These are phyloP conservation scores for Arachis hypogaea DNA, from an alignment of 306 rosid species.

Conservation along the genomic window DNA sequence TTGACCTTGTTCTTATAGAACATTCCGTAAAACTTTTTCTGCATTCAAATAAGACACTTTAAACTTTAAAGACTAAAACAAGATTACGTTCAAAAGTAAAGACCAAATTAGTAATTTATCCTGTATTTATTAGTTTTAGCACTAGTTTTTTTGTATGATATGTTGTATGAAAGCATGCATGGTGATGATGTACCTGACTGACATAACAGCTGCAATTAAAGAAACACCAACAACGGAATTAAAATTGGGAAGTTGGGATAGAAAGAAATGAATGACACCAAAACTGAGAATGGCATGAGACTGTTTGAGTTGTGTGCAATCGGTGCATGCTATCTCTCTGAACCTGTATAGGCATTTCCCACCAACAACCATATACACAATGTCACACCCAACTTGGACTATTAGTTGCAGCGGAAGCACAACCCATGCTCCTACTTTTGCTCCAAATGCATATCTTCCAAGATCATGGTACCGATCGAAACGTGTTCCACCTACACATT, in stretches of 20 bases:
- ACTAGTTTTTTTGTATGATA: too few relatives aligned
- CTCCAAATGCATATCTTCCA: constrained; percentile 86
- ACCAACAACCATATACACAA: constrained; percentile 88
- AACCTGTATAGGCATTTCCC: constrained; percentile 85
- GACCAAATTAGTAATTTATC: too few relatives aligned
- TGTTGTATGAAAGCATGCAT: too few relatives aligned
- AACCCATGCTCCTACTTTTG: constrained; percentile 86
- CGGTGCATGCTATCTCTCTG: constrained; percentile 78
- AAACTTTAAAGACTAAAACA: too few relatives aligned
- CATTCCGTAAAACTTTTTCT: too few relatives aligned
- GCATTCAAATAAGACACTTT: too few relatives aligned
- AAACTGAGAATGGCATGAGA: constrained; percentile 85
- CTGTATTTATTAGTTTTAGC: too few relatives aligned
- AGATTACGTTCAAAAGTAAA: too few relatives aligned
- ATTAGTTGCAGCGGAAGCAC: constrained; percentile 87
- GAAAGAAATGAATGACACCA: constrained; percentile 83
- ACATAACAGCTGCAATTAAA: constrained; percentile 86
- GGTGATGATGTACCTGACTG: too few relatives aligned
- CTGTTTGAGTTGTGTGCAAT: constrained; percentile 70
- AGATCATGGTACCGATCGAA: constrained; percentile 87
- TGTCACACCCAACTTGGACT: constrained; percentile 90
- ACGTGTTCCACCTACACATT: constrained; percentile 87
- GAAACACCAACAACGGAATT: constrained; percentile 93
- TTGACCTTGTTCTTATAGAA: too few relatives aligned
- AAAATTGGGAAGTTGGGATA: constrained; percentile 96